Evolutionary conservation across 2,329 filamentous ascomycete species (phyloP).

Genomic region (Botrytis medusae): DNA sequence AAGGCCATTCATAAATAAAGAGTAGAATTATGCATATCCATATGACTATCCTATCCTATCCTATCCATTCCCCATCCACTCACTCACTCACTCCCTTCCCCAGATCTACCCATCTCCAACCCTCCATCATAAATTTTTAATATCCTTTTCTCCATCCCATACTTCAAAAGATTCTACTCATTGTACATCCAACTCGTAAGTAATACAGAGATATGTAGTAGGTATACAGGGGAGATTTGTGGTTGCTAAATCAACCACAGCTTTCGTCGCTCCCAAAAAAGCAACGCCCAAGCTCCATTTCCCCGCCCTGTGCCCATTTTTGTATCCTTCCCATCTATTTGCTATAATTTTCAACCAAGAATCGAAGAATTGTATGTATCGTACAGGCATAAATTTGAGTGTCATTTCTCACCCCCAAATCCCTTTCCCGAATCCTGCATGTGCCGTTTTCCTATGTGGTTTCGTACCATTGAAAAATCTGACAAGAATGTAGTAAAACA

Average conservation of each 20-base stretch:
- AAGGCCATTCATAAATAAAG: not conserved
- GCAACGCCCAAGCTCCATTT: not conserved
- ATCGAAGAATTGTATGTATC: conserved; percentile 4
- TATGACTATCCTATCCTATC: not conserved
- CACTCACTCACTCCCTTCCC: not conserved
- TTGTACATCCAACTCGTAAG: not conserved
- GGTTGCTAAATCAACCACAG: not conserved
- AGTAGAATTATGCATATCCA: not conserved
- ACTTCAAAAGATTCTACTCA: not conserved
- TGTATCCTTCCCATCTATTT: not conserved
- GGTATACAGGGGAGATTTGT: not conserved
- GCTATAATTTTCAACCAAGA: not conserved
- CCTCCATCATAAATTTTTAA: not conserved
- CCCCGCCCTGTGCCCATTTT: not conserved
- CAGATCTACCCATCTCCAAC: not conserved
- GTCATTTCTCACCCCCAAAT: not conserved
- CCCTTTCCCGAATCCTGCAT: not conserved
- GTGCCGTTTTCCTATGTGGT: not conserved
- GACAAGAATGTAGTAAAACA: not conserved
- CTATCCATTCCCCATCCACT: not conserved
- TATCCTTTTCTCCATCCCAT: not conserved
- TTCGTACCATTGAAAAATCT: not conserved
- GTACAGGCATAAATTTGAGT: not conserved
- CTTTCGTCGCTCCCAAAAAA: not conserved
- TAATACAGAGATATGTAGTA: not conserved